Base-by-base conservation (phyloP, 176 grass and related monocot species). In the Hsuehochloa calcarea region DNA sequence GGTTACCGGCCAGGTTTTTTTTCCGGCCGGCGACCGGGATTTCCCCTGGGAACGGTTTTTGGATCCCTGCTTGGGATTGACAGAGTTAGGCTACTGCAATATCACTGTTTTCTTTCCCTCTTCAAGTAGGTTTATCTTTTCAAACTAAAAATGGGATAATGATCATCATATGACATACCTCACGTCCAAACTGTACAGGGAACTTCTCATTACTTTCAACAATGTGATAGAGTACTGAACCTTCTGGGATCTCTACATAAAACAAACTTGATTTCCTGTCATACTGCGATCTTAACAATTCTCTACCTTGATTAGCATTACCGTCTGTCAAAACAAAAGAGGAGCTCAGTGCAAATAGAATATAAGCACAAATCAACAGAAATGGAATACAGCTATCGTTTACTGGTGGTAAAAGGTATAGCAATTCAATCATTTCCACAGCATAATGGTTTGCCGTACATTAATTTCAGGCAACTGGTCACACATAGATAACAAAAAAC, bases 201-300 rank as follows among this genome's bases (percentile, higher is more conserved):
- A 98, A 98, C 54, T 95, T 98, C 67, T 98, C 91, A 1, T 89
- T 83, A 39, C 84, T 73, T 67, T 92, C 91, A 26, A 92, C 11
- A 40, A 22, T 85, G 75, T 94, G 93, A 51, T 82, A 56, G 25
- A 98, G 81, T 61, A 94, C 77, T 77, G 67, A 78, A 81, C 92
- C 92, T 83, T 92, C 91, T 5, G 93, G 96, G 44, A 98, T 87
- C 88, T 95, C 91, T 44, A 95, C 93, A 74, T 98, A 98, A 85
- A 98, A 95, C 45, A 95, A 65, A 71, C 87, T 85, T 83, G 93
- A 93, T 86, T 90, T 94, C 50, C 84, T 45, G 40, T 90, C 80
- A 29, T 69, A 95, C 67, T 90, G 80, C 22, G 93, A 92, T 55
- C 81, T 92, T 86, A 98, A 82, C 70, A 80, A 70, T 80, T 98